Base-by-base conservation (phyloP, 2,329 filamentous ascomycete species). In the Colletotrichum sp. region DNA sequence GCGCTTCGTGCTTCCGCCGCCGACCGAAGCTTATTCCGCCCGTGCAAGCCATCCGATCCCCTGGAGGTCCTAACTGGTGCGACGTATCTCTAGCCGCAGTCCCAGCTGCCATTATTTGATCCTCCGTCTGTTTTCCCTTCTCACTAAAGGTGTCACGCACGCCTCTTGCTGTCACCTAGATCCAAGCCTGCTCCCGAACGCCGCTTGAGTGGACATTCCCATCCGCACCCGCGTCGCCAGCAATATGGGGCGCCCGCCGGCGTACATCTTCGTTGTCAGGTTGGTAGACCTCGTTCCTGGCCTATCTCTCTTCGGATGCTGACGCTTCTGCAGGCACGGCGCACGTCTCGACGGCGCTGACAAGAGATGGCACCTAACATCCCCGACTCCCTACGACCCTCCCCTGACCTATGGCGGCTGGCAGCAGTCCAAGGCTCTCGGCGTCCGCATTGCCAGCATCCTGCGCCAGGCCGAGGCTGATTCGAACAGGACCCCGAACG, bases 351-450 rank as follows among this genome's bases (percentile, higher is more conserved):
- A 99, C 84, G 95, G 95, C 72, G 96, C 96, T 77, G 96, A 99
- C 88, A 96, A 96, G 83, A 92, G 95, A 84, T 99, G 97, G 97
- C 95, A 98, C 84, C 90, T 98, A 71, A 94, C 94, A 34, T 98
- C 97, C 8, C 94, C 96, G 2, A 96, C 95, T 8, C 97, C 97
- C 3, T 99, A 99, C 88, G 96, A 99, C 79, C 95, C 97, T 79
- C 97, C 97, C 66, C 89, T 99, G 74, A 98, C 96, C 4, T 99
- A 98, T 82, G 95, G 95, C 79, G 97, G 97, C 78, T 98, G 97
- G 94, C 92, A 93, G 16, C 97, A 99, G 84, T 93, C 94, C 70
- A 93, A 94, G 80, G 92, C 93, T 7, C 91, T 98, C 28, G 97
- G 97, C 18, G 90, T 93, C 77, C 93, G 95, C 76, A 98, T 99